A percentile compares a stretch with the other conserved stretches of the same genome.
Conservation (phyloP, 2,329 filamentous ascomycete species). For the Teratosphaeria zuluensis region DNA sequence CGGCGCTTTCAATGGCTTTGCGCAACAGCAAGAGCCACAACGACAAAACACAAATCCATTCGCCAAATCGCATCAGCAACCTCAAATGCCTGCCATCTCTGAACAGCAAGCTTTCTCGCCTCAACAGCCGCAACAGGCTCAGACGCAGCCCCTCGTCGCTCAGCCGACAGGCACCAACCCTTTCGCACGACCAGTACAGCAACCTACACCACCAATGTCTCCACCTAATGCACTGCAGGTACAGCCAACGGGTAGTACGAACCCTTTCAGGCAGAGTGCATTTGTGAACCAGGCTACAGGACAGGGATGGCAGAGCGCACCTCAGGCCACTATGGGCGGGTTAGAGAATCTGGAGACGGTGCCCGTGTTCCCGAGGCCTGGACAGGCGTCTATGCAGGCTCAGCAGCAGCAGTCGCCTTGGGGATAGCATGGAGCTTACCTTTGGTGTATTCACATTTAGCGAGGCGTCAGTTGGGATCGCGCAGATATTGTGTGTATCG, state of each 20-base stretch:
- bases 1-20: constrained; percentile 9
- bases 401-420: constrained; percentile 18
- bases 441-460: neutral
- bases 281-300: constrained; percentile 87
- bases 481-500: neutral
- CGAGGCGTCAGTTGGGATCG: neutral
- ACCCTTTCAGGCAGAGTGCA: constrained; percentile 84
- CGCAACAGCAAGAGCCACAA: constrained; percentile 13
- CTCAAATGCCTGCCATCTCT: constrained; percentile 9
- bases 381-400: constrained; percentile 26
- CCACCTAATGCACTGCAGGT: constrained; percentile 47
- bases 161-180: constrained; percentile 64
- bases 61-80: constrained; percentile 44
- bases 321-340: constrained; percentile 68
- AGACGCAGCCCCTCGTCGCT: constrained; percentile 39
- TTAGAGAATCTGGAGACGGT: constrained; percentile 70
- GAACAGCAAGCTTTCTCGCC: neutral
- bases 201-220: constrained; percentile 29
- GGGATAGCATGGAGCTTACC: constrained; percentile 8
- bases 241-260: constrained; percentile 79
- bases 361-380: constrained; percentile 76
- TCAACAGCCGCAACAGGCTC: constrained; percentile 12
- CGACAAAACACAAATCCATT: constrained; percentile 41
- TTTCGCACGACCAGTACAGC: constrained; percentile 41
- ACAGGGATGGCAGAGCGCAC: constrained; percentile 70